Base-by-base conservation (phyloP, 768 basidiomycete species). In the Fomitopsis pulvina region DNA sequence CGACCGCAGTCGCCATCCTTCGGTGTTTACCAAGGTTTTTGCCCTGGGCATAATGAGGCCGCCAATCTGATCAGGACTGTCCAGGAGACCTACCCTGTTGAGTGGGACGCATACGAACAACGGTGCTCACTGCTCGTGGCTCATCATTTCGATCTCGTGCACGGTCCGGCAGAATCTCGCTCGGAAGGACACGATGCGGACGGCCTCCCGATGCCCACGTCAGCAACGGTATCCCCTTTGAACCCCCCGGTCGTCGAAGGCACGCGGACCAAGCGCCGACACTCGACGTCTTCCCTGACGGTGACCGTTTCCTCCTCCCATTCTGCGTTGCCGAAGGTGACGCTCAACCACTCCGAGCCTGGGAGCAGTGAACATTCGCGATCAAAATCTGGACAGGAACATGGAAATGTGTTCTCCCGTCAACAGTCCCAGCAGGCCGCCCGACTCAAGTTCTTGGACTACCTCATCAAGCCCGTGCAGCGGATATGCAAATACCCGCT, bases 401-500 rank as follows among this genome's bases (percentile, higher is more conserved):
- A 37, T 18, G 45, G 27, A 24, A 37, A 39, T 11, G 45, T 27
- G 21, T 47, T 29, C 25, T 41, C 39, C n/a, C 24, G 16, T 2
- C 25, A 25, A 26, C 42, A 44, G 3, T 25, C 42, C 2, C 39
- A 43, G 24, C 60, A 62, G 46, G 53, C 57, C 4, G 64, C 69
- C 11, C 77, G 78, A 20, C 76, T 88, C 30, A 74, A 75, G 50
- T 81, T 88, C 65, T 70, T 80, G 57, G 95, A 98, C 68, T 93
- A 93, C 63, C 77, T 97, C 69, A 97, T 99, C 70, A 92, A 92
- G 66, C 95, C 95, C n/a, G 78, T 97, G 14, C 95, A 99, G 66
- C 75, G 93, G 45, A 86, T 99, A 44, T 97, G 94, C 77, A 89
- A 85, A 58, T 99, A 99, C 62, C 92, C 93, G 16, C 76, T 98